A percentile compares a stretch with the other conserved stretches of the same genome.
Conservation (phyloP, 257 asterid species). For the Solanum megistacrolobum region DNA sequence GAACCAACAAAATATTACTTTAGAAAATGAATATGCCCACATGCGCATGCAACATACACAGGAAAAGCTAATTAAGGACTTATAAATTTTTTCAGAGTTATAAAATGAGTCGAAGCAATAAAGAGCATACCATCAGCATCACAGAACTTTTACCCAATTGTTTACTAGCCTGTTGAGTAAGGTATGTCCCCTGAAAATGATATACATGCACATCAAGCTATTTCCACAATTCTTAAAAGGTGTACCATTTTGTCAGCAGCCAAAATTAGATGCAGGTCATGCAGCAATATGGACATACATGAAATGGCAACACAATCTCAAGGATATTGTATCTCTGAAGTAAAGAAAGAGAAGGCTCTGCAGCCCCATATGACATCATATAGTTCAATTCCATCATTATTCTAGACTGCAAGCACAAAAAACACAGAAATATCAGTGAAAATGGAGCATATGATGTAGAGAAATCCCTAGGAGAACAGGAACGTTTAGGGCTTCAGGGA, state of each 20-base stretch:
- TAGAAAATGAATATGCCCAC: not conserved
- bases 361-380: constrained; percentile 96
- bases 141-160: constrained; percentile 25
- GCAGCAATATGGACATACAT: constrained; percentile 40
- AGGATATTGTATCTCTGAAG: constrained; percentile 68
- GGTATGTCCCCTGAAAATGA: constrained; percentile 60
- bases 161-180: constrained; percentile 39
- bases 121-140: constrained; percentile 59
- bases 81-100: not conserved
- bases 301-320: constrained; percentile 77
- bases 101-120: not conserved
- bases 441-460: not conserved
- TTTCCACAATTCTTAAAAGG: not conserved
- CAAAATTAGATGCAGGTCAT: not conserved
- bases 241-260: not conserved
- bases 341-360: constrained; percentile 68
- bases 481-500: not conserved
- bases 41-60: not conserved
- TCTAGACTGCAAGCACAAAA: constrained; percentile 43
- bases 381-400: constrained; percentile 64
- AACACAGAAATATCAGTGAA: not conserved
- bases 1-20: not conserved
- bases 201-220: not conserved
- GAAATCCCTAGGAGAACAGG: not conserved
- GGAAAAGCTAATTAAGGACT: not conserved